Base-by-base conservation (phyloP, 2,329 filamentous ascomycete species). In the Aspergillus pseudonomiae region DNA sequence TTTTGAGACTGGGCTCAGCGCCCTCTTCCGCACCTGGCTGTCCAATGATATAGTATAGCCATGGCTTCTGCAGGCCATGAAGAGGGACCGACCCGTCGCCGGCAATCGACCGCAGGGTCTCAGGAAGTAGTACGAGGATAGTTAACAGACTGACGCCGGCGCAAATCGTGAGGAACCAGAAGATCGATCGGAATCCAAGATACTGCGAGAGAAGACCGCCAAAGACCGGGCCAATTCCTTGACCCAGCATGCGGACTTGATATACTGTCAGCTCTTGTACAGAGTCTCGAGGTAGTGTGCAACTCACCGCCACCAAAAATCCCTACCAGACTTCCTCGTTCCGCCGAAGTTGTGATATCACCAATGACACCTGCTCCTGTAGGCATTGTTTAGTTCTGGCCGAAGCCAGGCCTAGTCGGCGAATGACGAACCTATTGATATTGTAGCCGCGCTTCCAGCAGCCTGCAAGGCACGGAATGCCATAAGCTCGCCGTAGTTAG, bases 271-370 rank as follows among this genome's bases (percentile, higher is more conserved):
- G 19, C 19, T 41, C 6, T n/a, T n/a, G 16, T n/a, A 41, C 4
- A 4, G 0, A n/a, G 3, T 4, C 16, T 2, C 3, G 6, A 9
- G 6, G 39, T 46, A 24, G 4, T 24, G 1, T 6, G n/a, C 2
- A 46, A 12, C n/a, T 11, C 5, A 46, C 43, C 43, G 14, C 43
- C 43, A 1, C 21, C n/a, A 9, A 46, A 46, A 12, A 46, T 21
- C 4, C 78, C 78, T 45, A 80, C 72, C 16, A 79, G 71, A n/a
- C 75, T 74, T 6, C 79, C 79, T 61, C 80, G 69, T 57, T 81
- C 79, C 3, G 71, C 70, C 21, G 75, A 72, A 59, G 63, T 69
- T 2, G 74, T 73, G 30, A 81, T 79, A 63, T 82, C 80, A 4
- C 74, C 76, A 59, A 81, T 80, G 0, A 82, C 79, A 16, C 77